A percentile compares a stretch with the other conserved stretches of the same genome.
Conservation (phyloP, 78 protist genomes). For the Emiliania huxleyi region DNA sequence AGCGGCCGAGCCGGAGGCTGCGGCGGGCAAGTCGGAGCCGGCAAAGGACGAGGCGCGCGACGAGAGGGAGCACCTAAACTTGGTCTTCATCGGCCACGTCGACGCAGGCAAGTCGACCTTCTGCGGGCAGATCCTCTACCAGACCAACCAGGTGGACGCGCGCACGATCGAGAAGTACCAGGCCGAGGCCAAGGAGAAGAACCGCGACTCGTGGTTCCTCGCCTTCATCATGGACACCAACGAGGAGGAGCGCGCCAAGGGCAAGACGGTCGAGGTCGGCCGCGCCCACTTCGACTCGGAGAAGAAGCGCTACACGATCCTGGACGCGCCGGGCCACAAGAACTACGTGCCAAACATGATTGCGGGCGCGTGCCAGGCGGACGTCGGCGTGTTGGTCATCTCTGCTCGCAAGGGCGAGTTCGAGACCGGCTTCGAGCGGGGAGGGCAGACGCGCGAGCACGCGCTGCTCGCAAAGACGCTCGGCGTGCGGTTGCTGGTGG, state of each 20-base stretch:
- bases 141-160: conserved; percentile 79
- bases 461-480: conserved; percentile 93
- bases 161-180: conserved; percentile 93
- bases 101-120: conserved; percentile 63
- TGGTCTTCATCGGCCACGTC: conserved; percentile 95
- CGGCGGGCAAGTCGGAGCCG: not conserved
- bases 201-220: conserved; percentile 90
- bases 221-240: conserved; percentile 92
- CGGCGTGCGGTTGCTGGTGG: conserved; percentile 85
- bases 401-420: conserved; percentile 91
- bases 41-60: not conserved
- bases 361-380: conserved; percentile 98
- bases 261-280: conserved; percentile 66
- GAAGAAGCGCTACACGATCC: conserved; percentile 81
- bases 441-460: conserved; percentile 89
- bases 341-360: conserved; percentile 97
- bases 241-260: conserved; percentile 93
- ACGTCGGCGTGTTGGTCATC: conserved; percentile 92
- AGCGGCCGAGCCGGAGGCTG: not conserved
- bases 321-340: conserved; percentile 98
- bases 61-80: conserved; percentile 69
- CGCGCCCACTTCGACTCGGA: conserved; percentile 89
- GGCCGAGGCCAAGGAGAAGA: conserved; percentile 90
- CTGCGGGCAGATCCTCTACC: conserved; percentile 36
- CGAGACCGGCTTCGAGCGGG: conserved; percentile 97